Conservation (phyloP, 305 asterid genomes). For the Fraxinus angustifolia region DNA sequence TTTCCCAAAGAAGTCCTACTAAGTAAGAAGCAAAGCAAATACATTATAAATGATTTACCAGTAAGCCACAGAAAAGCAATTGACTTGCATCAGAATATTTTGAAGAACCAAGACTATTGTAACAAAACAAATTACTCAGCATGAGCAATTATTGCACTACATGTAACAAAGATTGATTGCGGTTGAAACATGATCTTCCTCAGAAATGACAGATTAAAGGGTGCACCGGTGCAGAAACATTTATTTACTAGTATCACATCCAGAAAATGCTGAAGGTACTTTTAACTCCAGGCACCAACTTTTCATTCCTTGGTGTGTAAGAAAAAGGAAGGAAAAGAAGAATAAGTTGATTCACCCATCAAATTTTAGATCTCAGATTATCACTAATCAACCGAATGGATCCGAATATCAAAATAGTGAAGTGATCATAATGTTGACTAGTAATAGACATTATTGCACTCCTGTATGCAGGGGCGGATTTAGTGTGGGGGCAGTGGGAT, state of each 20-base stretch:
- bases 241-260: background rate
- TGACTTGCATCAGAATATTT: slow-evolving; percentile 15
- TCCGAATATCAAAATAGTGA: background rate
- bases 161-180: background rate
- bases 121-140: background rate
- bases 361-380: background rate
- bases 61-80: slow-evolving; percentile 16
- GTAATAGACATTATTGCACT: background rate
- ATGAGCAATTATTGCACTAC: background rate
- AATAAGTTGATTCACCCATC: background rate
- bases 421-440: background rate
- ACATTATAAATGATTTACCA: slow-evolving; percentile 1
- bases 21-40: slow-evolving; percentile 19
- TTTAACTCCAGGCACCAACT: background rate
- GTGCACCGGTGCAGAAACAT: background rate
- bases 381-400: background rate
- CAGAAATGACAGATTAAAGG: background rate
- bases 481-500: no score
- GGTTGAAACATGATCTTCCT: background rate
- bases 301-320: background rate
- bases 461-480: background rate
- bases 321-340: background rate
- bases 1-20: slow-evolving; percentile 94
- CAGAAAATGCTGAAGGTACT: background rate
- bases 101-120: background rate